phyloP scores from a whole-genome alignment of 805 yeast genomes.

The Pichia rugopelliculosa region DNA sequence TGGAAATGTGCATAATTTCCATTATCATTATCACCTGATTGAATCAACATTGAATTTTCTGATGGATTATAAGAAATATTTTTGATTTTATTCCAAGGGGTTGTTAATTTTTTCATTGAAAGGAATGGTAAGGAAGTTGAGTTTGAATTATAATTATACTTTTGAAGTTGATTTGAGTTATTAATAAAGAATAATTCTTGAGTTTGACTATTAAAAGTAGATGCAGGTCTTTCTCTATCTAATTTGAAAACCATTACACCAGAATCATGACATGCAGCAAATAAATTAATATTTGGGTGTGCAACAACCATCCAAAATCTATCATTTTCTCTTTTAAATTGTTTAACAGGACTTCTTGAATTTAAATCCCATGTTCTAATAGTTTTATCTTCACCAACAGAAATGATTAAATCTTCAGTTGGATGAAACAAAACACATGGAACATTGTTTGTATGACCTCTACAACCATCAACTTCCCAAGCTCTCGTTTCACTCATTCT shows the following conservation, averaged over 20 bases:
- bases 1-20: constrained; percentile 66
- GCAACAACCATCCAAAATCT: constrained; percentile 89
- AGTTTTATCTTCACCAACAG: constrained; percentile 94
- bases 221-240: constrained; percentile 96
- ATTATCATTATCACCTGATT: constrained; percentile 64
- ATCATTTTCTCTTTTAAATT: constrained; percentile 87
- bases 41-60: constrained; percentile 78
- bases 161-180: constrained; percentile 78
- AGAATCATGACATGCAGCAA: constrained; percentile 94
- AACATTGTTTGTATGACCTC: constrained; percentile 95
- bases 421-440: constrained; percentile 90
- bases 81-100: constrained; percentile 79
- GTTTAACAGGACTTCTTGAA: constrained; percentile 87
- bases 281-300: constrained; percentile 85
- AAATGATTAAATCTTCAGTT: constrained; percentile 80
- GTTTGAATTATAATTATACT: constrained; percentile 59
- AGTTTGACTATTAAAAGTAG: constrained; percentile 38
- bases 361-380: constrained; percentile 95
- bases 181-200: constrained; percentile 72
- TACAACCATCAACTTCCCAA: constrained; percentile 98
- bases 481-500: constrained; percentile 96
- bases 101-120: constrained; percentile 77
- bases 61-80: constrained; percentile 86
- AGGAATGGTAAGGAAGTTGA: constrained; percentile 70
- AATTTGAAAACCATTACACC: constrained; percentile 98